Percentiles rank a stretch among this genome's conserved stretches.
Conservation (phyloP, 495 filamentous ascomycete species). For the Pseudoneurospora amorphoporcata region DNA sequence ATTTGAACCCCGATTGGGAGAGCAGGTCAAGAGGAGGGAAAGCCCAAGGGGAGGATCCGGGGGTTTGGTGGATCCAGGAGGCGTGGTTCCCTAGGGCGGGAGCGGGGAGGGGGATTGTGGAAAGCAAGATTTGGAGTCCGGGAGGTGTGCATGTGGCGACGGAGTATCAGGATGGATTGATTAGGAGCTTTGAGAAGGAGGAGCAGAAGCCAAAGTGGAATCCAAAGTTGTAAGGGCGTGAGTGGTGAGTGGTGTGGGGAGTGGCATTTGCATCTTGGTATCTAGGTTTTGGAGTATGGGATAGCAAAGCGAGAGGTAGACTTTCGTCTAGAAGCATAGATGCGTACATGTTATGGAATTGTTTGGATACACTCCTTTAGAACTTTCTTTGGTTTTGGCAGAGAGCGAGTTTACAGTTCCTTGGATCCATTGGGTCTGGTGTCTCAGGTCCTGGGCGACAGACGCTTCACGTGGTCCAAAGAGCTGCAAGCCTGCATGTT, state of each 20-base stretch:
- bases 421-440: too few species aligned
- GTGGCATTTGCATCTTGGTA: not conserved
- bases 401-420: too few species aligned
- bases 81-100: slow-evolving; percentile 45
- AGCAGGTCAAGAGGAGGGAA: slow-evolving; percentile 40
- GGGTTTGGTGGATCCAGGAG: slow-evolving; percentile 63
- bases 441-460: too few species aligned
- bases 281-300: not conserved
- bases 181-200: slow-evolving; percentile 9
- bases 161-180: slow-evolving; percentile 53
- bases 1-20: slow-evolving; percentile 61
- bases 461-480: not conserved
- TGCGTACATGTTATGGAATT: not conserved
- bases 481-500: too few species aligned
- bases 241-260: not conserved
- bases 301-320: not conserved
- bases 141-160: slow-evolving; percentile 51
- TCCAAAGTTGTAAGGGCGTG: not conserved
- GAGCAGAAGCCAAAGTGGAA: slow-evolving; percentile 3
- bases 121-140: slow-evolving; percentile 55
- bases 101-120: slow-evolving; percentile 47
- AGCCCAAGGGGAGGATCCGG: slow-evolving; percentile 14
- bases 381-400: not conserved
- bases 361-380: not conserved
- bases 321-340: not conserved